Conservation (phyloP, 257 asterid species). For the Penstemon barbatus region DNA sequence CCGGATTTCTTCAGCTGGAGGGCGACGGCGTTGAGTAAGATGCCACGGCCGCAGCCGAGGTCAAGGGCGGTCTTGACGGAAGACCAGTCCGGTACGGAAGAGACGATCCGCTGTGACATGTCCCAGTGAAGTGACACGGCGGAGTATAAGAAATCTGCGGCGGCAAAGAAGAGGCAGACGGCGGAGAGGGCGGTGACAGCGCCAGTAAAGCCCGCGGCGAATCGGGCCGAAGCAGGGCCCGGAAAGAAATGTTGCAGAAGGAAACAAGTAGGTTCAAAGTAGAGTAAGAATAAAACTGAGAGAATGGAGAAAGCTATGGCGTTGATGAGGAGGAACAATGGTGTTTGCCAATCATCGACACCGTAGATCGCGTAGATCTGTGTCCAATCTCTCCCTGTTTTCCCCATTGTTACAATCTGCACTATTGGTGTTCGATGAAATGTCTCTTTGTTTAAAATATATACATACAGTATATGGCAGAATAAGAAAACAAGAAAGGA, state of each 20-base stretch:
- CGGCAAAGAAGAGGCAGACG: slow-evolving; percentile 83
- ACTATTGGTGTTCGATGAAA: not conserved
- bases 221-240: slow-evolving; percentile 74
- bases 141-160: slow-evolving; percentile 79
- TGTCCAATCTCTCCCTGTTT: slow-evolving; percentile 78
- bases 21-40: slow-evolving; percentile 87
- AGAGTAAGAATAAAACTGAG: slow-evolving; percentile 62
- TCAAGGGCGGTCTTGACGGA: slow-evolving; percentile 83
- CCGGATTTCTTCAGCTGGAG: slow-evolving; percentile 90
- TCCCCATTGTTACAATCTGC: slow-evolving; percentile 55
- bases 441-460: not conserved
- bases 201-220: slow-evolving; percentile 83
- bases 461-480: not conserved
- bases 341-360: slow-evolving; percentile 86
- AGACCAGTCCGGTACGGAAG: slow-evolving; percentile 83
- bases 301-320: slow-evolving; percentile 63
- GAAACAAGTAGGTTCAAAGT: slow-evolving; percentile 75
- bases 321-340: slow-evolving; percentile 65
- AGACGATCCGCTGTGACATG: slow-evolving; percentile 88
- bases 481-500: slow-evolving; percentile 19
- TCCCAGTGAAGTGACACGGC: slow-evolving; percentile 89
- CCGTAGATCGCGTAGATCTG: slow-evolving; percentile 99
- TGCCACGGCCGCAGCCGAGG: slow-evolving; percentile 94
- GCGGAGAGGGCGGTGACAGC: slow-evolving; percentile 86
- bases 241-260: slow-evolving; percentile 54